Evolutionary conservation across 257 asterid genomes (phyloP).

Genomic region (Catharanthus roseus): DNA sequence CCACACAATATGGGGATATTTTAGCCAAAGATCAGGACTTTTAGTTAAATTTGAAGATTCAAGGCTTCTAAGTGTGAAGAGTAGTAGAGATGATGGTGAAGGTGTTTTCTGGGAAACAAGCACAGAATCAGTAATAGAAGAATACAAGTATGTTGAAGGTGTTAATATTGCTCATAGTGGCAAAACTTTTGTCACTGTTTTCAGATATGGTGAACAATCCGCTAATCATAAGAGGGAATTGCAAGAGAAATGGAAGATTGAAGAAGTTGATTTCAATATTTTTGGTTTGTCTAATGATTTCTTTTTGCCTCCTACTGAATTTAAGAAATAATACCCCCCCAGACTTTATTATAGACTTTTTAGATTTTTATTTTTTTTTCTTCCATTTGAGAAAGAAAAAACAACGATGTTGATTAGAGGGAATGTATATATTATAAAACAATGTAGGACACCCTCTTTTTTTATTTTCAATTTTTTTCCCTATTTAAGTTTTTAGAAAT

Average conservation of each 20-base stretch:
- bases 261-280: slow-evolving; percentile 76
- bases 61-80: slow-evolving; percentile 63
- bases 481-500: background rate
- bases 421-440: background rate
- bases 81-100: slow-evolving; percentile 72
- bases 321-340: slow-evolving; percentile 28
- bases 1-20: slow-evolving; percentile 93
- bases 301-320: slow-evolving; percentile 78
- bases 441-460: background rate
- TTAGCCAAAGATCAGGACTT: slow-evolving; percentile 92
- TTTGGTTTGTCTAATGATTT: slow-evolving; percentile 57
- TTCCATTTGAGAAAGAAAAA: too few species aligned
- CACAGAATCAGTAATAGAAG: slow-evolving; percentile 75
- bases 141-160: slow-evolving; percentile 75
- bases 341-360: too few species aligned
- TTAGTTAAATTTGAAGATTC: slow-evolving; percentile 85
- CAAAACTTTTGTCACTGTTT: slow-evolving; percentile 63
- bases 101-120: slow-evolving; percentile 91
- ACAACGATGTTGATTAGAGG: background rate
- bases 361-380: too few species aligned
- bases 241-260: slow-evolving; percentile 74
- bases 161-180: slow-evolving; percentile 84
- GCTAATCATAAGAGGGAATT: slow-evolving; percentile 86
- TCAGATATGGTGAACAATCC: slow-evolving; percentile 83
- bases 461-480: background rate